Evolutionary conservation across 1,284 basidiomycete species (phyloP).

Genomic region (Golubevia pallescens): DNA sequence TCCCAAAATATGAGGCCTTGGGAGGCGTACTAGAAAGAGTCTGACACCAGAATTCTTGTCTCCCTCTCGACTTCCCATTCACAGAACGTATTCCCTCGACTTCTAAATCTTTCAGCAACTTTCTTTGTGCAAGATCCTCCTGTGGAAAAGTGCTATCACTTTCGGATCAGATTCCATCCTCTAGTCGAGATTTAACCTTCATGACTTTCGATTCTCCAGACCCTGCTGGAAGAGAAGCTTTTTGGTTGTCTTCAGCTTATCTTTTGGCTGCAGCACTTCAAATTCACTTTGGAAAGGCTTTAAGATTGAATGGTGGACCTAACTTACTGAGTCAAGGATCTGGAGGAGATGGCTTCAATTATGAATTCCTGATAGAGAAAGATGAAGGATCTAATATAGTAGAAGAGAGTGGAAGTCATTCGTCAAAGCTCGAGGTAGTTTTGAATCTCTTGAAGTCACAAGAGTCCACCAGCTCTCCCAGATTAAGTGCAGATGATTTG

Average conservation of each 20-base stretch:
- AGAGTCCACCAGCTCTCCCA: background rate
- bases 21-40: no score
- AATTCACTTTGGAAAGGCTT: background rate
- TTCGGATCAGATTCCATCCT: background rate
- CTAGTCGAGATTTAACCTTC: background rate
- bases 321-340: background rate
- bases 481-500: background rate
- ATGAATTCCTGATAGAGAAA: conserved; percentile 10
- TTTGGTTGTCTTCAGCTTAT: conserved; percentile 24
- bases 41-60: no score
- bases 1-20: no score
- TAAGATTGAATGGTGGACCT: conserved; percentile 5
- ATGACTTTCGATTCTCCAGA: conserved; percentile 8
- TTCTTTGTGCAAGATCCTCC: no score
- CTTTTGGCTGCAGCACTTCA: conserved; percentile 14
- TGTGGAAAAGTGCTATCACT: background rate
- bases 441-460: background rate
- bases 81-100: no score
- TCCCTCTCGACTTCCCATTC: no score
- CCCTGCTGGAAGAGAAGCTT: conserved; percentile 8
- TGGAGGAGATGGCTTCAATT: conserved; percentile 12
- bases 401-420: conserved; percentile 3
- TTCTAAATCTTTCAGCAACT: no score
- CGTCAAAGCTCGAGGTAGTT: no score
- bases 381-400: background rate